Percentiles rank a stretch among this genome's conserved stretches.
Conservation (phyloP, 2,329 filamentous ascomycete species). For the Septoria linicola region DNA sequence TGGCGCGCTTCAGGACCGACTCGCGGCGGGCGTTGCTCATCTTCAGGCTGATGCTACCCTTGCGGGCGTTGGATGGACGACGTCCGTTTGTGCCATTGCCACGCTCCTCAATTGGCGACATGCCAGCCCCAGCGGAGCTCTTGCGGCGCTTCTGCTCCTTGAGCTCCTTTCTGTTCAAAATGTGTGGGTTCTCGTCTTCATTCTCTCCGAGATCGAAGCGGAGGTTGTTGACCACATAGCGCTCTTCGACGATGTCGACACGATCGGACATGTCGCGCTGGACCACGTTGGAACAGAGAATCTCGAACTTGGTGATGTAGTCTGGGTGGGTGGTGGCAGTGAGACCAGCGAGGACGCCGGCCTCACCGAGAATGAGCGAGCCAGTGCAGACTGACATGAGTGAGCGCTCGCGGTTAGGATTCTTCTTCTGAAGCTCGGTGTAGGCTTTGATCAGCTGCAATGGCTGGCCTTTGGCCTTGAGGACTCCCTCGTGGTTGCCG, state of each 20-base stretch:
- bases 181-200: constrained; percentile 79
- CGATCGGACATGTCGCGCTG: constrained; percentile 70
- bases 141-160: constrained; percentile 50
- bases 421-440: constrained; percentile 74
- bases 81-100: constrained; percentile 38
- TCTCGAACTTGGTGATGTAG: constrained; percentile 76
- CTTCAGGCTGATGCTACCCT: constrained; percentile 81
- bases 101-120: constrained; percentile 35
- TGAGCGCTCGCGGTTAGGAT: constrained; percentile 76
- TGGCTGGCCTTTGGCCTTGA: constrained; percentile 67
- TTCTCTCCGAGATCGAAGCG: constrained; percentile 78
- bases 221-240: constrained; percentile 89
- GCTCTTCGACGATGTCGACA: constrained; percentile 78
- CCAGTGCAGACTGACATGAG: constrained; percentile 78
- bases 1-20: constrained; percentile 74
- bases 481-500: constrained; percentile 62
- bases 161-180: constrained; percentile 64
- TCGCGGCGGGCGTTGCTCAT: constrained; percentile 72
- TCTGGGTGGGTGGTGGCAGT: constrained; percentile 82
- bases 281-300: constrained; percentile 71
- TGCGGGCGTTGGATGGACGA: constrained; percentile 53
- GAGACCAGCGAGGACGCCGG: constrained; percentile 74
- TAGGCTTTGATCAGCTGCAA: constrained; percentile 72
- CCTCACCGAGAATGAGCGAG: constrained; percentile 71
- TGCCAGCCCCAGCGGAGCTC: constrained; percentile 43